Base-by-base conservation (phyloP, 2,329 filamentous ascomycete genomes). In the Cladobotryum mycophilum region DNA sequence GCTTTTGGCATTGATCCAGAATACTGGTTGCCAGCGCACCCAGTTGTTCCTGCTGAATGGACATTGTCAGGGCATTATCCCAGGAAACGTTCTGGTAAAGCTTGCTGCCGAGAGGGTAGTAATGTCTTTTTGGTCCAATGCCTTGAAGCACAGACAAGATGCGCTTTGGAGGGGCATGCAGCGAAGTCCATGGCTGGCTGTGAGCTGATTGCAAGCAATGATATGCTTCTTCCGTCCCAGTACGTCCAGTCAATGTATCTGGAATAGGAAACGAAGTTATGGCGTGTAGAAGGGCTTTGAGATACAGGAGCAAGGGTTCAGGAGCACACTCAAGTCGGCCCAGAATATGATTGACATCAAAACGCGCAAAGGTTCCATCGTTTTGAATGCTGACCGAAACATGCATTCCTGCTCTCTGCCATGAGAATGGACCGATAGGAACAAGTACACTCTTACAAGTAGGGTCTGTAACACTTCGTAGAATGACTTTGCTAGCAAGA, bases 141-240 rank as follows among this genome's bases (percentile, higher is more conserved):
- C 36, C 36, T 13, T 44, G 48, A 13, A 62, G 40, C 1, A 25
- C 14, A 0, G 41, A 37, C 25, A 30, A 30, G 9, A 30, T 30
- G 25, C 25, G 25, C 5, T 42, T 51, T 4, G 60, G 45, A 13
- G 9, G 35, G 2, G 14, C 4, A 0, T 37, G 30, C 2, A 76
- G 40, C 1, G 69, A 64, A 0, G 49, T 58, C 75, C 76, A 80
- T 0, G 77, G 76, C 38, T 78, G 75, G 37, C 73, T 76, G 2
- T 64, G 62, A 0, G 74, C 78, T 0, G 79, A 78, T 3, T 63
- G 58, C 0, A 85, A 64, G 30, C 69, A 72, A 2, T 70, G 62
- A 0, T 82, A 52, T 0, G 80, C 75, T 60, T 85, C 81, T 58
- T 87, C 83, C 0, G 72, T 75, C 0, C 84, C 84, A 0, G 80